Base-by-base conservation (phyloP, 441 rosid genomes). In the Gossypium gossypioides region DNA sequence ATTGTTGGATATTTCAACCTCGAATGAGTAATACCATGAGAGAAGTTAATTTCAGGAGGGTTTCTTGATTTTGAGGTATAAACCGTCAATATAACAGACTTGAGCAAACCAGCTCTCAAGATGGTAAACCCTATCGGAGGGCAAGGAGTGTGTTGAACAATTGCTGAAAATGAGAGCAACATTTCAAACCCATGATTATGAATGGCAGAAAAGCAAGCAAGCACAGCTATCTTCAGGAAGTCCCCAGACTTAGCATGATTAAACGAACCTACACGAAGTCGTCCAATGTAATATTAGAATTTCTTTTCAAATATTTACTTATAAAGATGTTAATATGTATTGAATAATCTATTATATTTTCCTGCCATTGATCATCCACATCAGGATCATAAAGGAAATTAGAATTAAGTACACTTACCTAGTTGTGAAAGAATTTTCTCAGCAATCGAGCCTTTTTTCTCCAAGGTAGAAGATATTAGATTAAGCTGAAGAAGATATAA, bases 91-190 rank as follows among this genome's bases (percentile, higher is more conserved):
- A 79, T 56, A 69, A 77, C 83, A 24, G 83, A 82, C 73, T 79
- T 82, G 72, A 75, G 81, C 66, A 82, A 72, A 68, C 83, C 82
- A 54, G 83, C 85, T 75, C 80, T 79, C 78, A 82, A 73, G 67
- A 82, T 82, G 72, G 72, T 58, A 69, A 82, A 77, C 64, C 83
- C 83, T 55, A 82, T 50, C 9, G 81, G 82, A 52, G 79, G 76
- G 60, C 79, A 57, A 69, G 83, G 83, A 48, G 76, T 72, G 67
- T 77, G 83, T 67, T 75, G 82, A 63, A 82, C 77, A 3, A 82
- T 74, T 25, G 81, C 78, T 0, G 83, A 79, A 40, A 79, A 77
- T 34, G 83, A 82, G 71, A 77, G 76, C 58, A 82, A 76, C 83
- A 77, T 75, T 68, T 79, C 77, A 50, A 77, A 75, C 51, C 85